These are phyloP conservation scores for Paramecium caudatum DNA, from an alignment of 73 alveolate species.

Conservation along the genomic window DNA sequence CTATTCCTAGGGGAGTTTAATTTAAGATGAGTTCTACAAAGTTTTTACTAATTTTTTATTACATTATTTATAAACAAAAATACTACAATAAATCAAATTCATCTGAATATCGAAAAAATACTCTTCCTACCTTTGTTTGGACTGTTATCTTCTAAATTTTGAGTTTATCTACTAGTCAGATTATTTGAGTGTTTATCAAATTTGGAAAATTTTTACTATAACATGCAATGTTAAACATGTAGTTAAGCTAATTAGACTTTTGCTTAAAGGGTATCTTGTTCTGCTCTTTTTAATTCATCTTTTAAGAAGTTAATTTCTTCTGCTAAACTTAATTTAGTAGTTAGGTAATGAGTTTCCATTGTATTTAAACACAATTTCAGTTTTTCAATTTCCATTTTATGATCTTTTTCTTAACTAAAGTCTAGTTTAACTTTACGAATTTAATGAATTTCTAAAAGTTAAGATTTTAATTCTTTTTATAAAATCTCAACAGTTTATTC, in stretches of 20 bases:
- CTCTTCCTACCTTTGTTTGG: background rate
- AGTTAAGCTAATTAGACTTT: background rate
- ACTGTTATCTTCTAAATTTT: slow-evolving; percentile 2
- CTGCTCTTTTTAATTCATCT: slow-evolving; percentile 37
- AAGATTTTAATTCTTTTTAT: slow-evolving; percentile 25
- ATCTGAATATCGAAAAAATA: background rate
- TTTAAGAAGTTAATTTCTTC: slow-evolving; percentile 49
- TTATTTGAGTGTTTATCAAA: background rate
- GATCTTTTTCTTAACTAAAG: background rate
- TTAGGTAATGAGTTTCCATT: slow-evolving; percentile 26
- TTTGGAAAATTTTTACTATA: background rate
- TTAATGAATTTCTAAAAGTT: slow-evolving; percentile 31
- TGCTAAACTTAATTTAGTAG: slow-evolving; percentile 40
- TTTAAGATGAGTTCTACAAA: background rate
- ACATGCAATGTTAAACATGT: background rate
- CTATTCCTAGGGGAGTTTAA: background rate
- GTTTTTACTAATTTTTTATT: background rate
- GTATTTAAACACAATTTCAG: slow-evolving; percentile 1
- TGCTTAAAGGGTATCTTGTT: background rate
- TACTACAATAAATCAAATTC: background rate
- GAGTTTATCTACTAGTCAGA: background rate
- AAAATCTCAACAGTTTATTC: slow-evolving; percentile 38
- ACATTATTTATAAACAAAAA: background rate
- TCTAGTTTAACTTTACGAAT: background rate
- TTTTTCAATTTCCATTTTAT: slow-evolving; percentile 15